Conservation (phyloP, 2,329 filamentous ascomycete genomes). For the Arthrobotrys megalospora region DNA sequence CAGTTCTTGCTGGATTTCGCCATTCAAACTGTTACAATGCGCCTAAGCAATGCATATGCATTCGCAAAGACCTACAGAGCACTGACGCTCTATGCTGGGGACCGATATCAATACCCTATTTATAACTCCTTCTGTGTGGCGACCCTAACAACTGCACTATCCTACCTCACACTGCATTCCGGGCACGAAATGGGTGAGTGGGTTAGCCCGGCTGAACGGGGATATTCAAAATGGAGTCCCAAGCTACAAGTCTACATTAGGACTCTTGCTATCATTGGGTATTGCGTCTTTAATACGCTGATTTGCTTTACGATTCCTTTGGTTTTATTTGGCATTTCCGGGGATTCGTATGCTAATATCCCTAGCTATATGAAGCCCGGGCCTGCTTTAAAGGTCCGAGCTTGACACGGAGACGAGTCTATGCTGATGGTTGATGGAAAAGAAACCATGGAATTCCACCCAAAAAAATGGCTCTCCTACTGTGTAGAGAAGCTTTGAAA, state of each 20-base stretch:
- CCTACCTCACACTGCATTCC: neutral
- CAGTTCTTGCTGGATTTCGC: conserved; percentile 38
- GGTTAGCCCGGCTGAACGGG: conserved; percentile 23
- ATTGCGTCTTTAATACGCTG: conserved; percentile 25
- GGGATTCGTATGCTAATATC: conserved; percentile 24
- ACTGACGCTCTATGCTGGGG: conserved; percentile 30
- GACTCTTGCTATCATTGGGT: conserved; percentile 35
- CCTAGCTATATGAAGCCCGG: conserved; percentile 35
- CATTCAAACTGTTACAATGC: conserved; percentile 35
- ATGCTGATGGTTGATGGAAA: neutral
- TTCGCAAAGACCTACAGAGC: conserved; percentile 35
- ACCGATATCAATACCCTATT: conserved; percentile 31
- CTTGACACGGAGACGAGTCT: neutral
- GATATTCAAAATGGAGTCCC: conserved; percentile 18
- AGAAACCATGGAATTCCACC: neutral
- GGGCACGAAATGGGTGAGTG: conserved; percentile 13
- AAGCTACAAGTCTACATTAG: neutral
- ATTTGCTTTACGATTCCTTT: conserved; percentile 33
- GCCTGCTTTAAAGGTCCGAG: neutral
- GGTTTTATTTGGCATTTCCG: conserved; percentile 18
- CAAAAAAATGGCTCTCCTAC: neutral
- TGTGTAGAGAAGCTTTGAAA: neutral
- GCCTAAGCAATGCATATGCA: conserved; percentile 33
- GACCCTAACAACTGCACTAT: conserved; percentile 9
- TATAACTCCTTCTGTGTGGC: conserved; percentile 37